phyloP scores from a whole-genome alignment of 768 basidiomycete species.

The Lyophyllum semitale region DNA sequence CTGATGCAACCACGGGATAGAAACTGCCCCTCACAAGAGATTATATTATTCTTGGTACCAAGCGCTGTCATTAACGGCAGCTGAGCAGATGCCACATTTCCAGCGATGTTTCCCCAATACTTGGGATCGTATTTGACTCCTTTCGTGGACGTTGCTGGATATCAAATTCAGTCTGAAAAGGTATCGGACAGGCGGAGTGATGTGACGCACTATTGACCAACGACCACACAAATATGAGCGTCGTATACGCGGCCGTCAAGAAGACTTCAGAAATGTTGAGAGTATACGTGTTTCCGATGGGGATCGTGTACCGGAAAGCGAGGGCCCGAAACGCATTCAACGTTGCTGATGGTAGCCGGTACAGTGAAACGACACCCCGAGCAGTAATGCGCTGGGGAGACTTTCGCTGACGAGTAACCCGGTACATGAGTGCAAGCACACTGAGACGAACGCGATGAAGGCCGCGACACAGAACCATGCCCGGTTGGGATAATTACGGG shows the following conservation, averaged over 20 bases:
- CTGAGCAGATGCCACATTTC: slow-evolving; percentile 47
- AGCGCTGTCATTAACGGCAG: slow-evolving; percentile 58
- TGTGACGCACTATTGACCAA: slow-evolving; percentile 36
- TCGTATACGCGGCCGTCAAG: slow-evolving; percentile 34
- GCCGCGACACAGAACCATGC: slow-evolving; percentile 19
- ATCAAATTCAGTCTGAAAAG: not conserved
- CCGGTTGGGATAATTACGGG: slow-evolving; percentile 11
- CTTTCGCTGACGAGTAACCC: not conserved
- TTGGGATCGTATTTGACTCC: slow-evolving; percentile 34
- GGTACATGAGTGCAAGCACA: slow-evolving; percentile 5
- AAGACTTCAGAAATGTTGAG: slow-evolving; percentile 39
- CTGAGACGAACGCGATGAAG: slow-evolving; percentile 14
- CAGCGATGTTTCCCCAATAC: slow-evolving; percentile 44
- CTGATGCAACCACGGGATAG: not conserved
- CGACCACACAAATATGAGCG: slow-evolving; percentile 31
- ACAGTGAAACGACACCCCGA: slow-evolving; percentile 1
- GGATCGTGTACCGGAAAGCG: slow-evolving; percentile 22
- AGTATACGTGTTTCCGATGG: slow-evolving; percentile 28
- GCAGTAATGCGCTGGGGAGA: not conserved
- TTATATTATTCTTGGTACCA: slow-evolving; percentile 56
- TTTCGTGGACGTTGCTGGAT: slow-evolving; percentile 31
- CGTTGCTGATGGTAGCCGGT: slow-evolving; percentile 14
- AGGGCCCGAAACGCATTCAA: slow-evolving; percentile 18
- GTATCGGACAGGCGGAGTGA: too few relatives aligned
- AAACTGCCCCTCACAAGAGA: slow-evolving; percentile 28